A percentile compares a stretch with the other conserved stretches of the same genome.
Conservation (phyloP, 2,329 filamentous ascomycete species). For the Hymenoscyphus scutula region DNA sequence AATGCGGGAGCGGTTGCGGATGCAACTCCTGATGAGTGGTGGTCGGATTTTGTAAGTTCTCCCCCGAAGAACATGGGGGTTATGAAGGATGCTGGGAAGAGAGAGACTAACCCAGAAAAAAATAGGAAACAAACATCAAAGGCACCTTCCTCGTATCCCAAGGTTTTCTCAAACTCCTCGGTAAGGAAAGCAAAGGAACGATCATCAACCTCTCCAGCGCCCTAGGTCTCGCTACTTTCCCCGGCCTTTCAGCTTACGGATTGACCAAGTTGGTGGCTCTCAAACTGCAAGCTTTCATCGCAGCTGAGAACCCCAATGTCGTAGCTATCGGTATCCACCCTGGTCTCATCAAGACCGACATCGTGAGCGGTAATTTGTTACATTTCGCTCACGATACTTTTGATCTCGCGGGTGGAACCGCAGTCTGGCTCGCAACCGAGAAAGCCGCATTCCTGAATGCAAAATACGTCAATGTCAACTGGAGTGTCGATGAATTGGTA, state of each 20-base stretch:
- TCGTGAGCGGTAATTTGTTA: constrained; percentile 24
- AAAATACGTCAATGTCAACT: constrained; percentile 31
- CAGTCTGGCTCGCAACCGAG: constrained; percentile 30
- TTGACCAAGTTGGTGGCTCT: constrained; percentile 18
- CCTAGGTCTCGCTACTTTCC: constrained; percentile 1
- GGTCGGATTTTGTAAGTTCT: constrained; percentile 23
- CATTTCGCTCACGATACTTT: constrained; percentile 34
- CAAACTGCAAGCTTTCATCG: constrained; percentile 17
- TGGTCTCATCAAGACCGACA: constrained; percentile 21
- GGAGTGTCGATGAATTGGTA: constrained; percentile 36
- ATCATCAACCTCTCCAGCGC: constrained; percentile 22
- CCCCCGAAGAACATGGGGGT: not conserved
- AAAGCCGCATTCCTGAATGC: constrained; percentile 34
- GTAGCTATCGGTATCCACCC: constrained; percentile 18
- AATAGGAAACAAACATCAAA: constrained; percentile 37
- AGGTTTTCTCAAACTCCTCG: constrained; percentile 33
- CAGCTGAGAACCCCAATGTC: constrained; percentile 21
- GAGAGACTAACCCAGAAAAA: not conserved
- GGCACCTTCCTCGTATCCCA: constrained; percentile 38
- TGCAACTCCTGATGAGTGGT: constrained; percentile 16
- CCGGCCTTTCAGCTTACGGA: constrained; percentile 15
- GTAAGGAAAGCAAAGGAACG: constrained; percentile 14
- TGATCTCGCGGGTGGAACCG: constrained; percentile 33
- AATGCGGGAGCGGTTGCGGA: constrained; percentile 10
- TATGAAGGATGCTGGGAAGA: not conserved